Evolutionary conservation across 2,329 filamentous ascomycete species (phyloP).

Genomic region (Arthroderma sp.): DNA sequence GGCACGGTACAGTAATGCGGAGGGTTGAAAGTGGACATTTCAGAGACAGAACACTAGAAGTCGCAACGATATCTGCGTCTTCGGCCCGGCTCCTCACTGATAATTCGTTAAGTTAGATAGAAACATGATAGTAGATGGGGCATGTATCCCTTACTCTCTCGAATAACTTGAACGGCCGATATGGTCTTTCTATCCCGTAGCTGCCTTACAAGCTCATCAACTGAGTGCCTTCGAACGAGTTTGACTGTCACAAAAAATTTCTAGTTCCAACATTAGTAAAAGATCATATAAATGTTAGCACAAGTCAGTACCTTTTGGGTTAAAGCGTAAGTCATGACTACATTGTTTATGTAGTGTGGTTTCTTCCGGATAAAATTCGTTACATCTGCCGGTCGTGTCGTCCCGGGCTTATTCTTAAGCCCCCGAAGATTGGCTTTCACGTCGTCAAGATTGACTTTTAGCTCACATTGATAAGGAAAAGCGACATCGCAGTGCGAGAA

Average conservation of each 20-base stretch:
- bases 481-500: conserved; percentile 57
- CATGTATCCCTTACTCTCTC: conserved; percentile 52
- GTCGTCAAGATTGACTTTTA: conserved; percentile 78
- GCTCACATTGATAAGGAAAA: conserved; percentile 84
- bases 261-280: conserved; percentile 28
- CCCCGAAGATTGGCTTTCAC: conserved; percentile 88
- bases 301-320: conserved; percentile 59
- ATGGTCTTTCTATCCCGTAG: conserved; percentile 60
- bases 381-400: conserved; percentile 85
- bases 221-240: conserved; percentile 59
- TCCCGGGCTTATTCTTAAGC: conserved; percentile 89
- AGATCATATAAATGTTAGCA: no score
- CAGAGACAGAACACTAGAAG: conserved; percentile 74
- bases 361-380: conserved; percentile 61
- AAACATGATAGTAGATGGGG: conserved; percentile 3
- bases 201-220: conserved; percentile 55
- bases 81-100: conserved; percentile 67
- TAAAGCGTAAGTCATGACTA: conserved; percentile 83
- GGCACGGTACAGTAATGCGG: conserved; percentile 65
- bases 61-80: conserved; percentile 80
- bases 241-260: conserved; percentile 61
- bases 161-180: conserved; percentile 65
- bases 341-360: conserved; percentile 55
- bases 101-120: not conserved
- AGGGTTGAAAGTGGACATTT: conserved; percentile 87